Conservation (phyloP, 2,329 filamentous ascomycete genomes). For the Ophiostoma pallidulum region DNA sequence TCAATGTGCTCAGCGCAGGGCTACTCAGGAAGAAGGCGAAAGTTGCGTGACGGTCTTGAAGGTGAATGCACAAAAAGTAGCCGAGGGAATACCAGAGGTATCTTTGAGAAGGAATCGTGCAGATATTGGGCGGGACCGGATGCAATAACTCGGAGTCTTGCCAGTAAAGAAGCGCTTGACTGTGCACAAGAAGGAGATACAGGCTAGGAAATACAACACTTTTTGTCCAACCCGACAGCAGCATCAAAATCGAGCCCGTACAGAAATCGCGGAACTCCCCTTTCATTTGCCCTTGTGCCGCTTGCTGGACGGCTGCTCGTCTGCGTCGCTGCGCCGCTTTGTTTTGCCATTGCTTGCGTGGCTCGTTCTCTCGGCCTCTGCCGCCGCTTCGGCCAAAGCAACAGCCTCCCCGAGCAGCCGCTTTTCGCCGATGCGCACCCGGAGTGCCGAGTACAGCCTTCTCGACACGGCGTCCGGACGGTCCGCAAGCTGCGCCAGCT, state of each 20-base stretch:
- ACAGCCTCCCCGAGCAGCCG: slow-evolving; percentile 22
- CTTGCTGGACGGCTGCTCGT: slow-evolving; percentile 8
- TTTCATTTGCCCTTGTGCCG: slow-evolving; percentile 11
- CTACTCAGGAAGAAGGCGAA: slow-evolving; percentile 49
- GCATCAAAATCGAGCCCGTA: too few relatives aligned
- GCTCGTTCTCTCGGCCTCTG: slow-evolving; percentile 15
- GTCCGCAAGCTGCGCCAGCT: slow-evolving; percentile 1
- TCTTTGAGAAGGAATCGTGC: too few relatives aligned
- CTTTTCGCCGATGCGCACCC: slow-evolving; percentile 29
- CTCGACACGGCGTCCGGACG: not conserved
- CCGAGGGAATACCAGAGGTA: too few relatives aligned
- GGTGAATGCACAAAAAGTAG: too few relatives aligned
- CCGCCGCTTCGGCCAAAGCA: slow-evolving; percentile 17
- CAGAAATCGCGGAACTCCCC: not conserved
- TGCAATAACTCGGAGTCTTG: too few relatives aligned
- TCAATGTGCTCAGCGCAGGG: slow-evolving; percentile 28
- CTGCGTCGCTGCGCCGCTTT: not conserved
- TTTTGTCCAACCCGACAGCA: too few relatives aligned
- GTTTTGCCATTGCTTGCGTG: not conserved
- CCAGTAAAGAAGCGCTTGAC: too few relatives aligned
- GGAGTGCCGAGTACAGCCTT: slow-evolving; percentile 23
- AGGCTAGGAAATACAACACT: not conserved
- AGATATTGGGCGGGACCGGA: too few relatives aligned
- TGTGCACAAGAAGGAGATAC: too few relatives aligned
- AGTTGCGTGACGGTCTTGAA: slow-evolving; percentile 16